These are phyloP conservation scores for Paraphaeosphaeria sporulosa DNA, from an alignment of 2,329 filamentous ascomycete species.

Conservation along the genomic window DNA sequence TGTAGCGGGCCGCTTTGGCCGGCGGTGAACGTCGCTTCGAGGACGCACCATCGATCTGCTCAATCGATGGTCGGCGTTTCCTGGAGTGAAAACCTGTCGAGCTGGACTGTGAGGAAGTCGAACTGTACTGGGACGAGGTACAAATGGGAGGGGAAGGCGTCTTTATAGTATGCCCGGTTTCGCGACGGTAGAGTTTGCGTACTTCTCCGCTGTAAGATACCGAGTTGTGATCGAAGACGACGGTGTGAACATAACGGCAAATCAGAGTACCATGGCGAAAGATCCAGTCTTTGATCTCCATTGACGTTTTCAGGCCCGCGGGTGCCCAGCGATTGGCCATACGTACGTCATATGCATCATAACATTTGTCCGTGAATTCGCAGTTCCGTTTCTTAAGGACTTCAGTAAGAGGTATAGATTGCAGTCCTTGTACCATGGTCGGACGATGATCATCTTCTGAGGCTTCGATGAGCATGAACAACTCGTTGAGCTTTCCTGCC, in stretches of 20 bases:
- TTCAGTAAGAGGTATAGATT: conserved; percentile 18
- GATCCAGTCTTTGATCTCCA: conserved; percentile 15
- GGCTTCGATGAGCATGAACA: conserved; percentile 26
- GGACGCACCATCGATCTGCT: conserved; percentile 6
- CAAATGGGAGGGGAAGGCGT: neutral
- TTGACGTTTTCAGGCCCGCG: neutral
- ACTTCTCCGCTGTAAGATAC: conserved; percentile 24
- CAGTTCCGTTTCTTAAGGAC: conserved; percentile 15
- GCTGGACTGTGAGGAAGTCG: too few species aligned
- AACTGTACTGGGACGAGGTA: neutral
- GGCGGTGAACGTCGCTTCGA: neutral
- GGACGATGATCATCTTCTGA: conserved; percentile 18
- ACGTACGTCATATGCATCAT: conserved; percentile 8
- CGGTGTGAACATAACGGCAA: conserved; percentile 22
- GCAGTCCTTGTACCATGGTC: conserved; percentile 22
- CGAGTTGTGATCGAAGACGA: conserved; percentile 13
- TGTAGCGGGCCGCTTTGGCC: conserved; percentile 15
- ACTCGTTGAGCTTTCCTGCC: conserved; percentile 34
- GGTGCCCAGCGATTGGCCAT: neutral
- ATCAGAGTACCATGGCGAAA: conserved; percentile 21
- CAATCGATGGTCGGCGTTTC: neutral
- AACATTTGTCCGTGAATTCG: neutral
- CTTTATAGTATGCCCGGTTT: conserved; percentile 8
- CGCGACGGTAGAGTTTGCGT: conserved; percentile 18
- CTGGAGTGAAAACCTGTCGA: too few species aligned